Evolutionary conservation across 1,139 yeast genomes (phyloP), one percentile per base, ranked within the genome.

Genomic region (Yamadazyma atlantica): DNA sequence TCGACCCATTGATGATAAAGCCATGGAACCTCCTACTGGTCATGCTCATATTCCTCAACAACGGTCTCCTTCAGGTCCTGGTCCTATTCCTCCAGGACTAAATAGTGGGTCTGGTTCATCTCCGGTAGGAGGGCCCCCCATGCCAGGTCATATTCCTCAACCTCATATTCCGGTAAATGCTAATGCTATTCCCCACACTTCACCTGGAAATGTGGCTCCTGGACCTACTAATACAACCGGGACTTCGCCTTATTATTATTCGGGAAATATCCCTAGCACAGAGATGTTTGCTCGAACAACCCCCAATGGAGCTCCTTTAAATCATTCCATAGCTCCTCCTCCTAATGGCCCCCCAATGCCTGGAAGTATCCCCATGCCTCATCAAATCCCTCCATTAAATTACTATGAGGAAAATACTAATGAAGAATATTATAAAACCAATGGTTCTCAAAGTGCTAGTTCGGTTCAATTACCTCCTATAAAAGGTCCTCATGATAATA

Each of bases 261-360:
- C 33, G 3, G 18, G 24, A 4, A 8, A 29, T 19, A 29, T 29
- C 6, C 32, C 32, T 8, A 29, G 32, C 19, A n/a, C 32, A 6
- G 32, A 29, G 13, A 29, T 29, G 25, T 29, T 29, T 29, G 25
- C 23, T 5, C 13, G 32, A 29, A 11, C 31, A 4, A 17, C 24
- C 6, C 11, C 23, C 10, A n/a, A 11, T 19, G 25, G 17, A 9
- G 15, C 24, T 29, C 25, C 32, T 11, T 8, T 12, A 14, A 29
- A 29, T 11, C 19, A 32, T 13, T 23, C 41, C 8, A 35, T 41
- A 7, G 51, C 43, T 16, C 49, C 45, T 16, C 49, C 45, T 28
- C 46, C 44, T 19, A 34, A 35, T 16, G 45, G 38, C 3, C 47
- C 48, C 29, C 52, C 51, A 26, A 41, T 41, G 15, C 46, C 48